A percentile compares a stretch with the other conserved stretches of the same genome.
Evolutionary conservation across 2,329 filamentous ascomycete species (phyloP).

Genomic region (Ophidiomyces ophidiicola): DNA sequence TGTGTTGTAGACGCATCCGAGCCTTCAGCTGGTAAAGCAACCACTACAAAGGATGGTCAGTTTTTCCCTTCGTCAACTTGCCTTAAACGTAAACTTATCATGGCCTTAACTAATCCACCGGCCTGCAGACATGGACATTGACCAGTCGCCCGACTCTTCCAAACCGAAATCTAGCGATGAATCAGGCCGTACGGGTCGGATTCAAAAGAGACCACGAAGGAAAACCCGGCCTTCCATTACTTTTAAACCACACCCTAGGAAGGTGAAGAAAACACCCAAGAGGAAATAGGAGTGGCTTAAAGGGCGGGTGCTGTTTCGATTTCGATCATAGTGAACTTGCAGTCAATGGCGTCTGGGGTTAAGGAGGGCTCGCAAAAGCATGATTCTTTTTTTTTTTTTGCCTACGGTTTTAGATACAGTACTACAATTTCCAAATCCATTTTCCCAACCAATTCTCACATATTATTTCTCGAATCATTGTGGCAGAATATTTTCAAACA

Average conservation of each 20-base stretch:
- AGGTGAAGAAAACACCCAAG: slow-evolving; percentile 24
- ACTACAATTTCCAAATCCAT: too few relatives aligned
- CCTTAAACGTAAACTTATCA: background rate
- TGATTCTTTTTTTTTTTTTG: too few relatives aligned
- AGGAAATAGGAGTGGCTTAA: slow-evolving; percentile 23
- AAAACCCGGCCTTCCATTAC: slow-evolving; percentile 30
- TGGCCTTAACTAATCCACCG: background rate
- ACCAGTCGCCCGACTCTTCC: slow-evolving; percentile 19
- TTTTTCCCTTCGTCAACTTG: background rate
- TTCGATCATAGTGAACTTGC: background rate
- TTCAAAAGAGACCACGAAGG: slow-evolving; percentile 30
- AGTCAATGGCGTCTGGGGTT: background rate
- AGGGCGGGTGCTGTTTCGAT: too few relatives aligned
- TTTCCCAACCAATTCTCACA: too few relatives aligned
- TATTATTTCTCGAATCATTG: too few relatives aligned
- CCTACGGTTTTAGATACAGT: too few relatives aligned
- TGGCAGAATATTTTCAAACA: too few relatives aligned
- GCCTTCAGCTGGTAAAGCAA: slow-evolving; percentile 2
- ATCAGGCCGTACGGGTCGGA: slow-evolving; percentile 19
- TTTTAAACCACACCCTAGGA: slow-evolving; percentile 25
- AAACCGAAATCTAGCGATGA: slow-evolving; percentile 20
- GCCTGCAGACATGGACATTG: slow-evolving; percentile 31
- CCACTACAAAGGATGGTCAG: background rate
- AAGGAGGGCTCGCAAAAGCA: background rate
- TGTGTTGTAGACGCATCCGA: slow-evolving; percentile 3